Evolutionary conservation across 352 stramenopile species (phyloP), one percentile per base, ranked within the genome.

Genomic region (Globisporangium irregulare): DNA sequence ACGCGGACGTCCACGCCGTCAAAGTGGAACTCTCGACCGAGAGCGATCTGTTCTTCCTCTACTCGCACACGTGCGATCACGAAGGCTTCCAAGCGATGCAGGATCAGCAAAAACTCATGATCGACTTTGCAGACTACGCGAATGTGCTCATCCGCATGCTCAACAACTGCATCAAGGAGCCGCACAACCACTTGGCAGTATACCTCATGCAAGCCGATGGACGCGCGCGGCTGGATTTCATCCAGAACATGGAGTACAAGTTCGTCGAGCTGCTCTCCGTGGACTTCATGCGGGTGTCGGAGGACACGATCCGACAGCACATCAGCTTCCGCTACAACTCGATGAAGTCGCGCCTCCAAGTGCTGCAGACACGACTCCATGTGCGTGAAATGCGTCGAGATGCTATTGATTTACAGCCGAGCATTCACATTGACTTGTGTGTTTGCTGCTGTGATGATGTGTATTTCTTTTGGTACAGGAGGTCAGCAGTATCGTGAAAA

Each of bases 211-310:
- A 97, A 61, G 84, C 86, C 1, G 93, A 98, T 59, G 87, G 89
- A n/a, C 88, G 90, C 57, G 91, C 91, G 20, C 84, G 93, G 1
- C 78, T 98, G 10, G 94, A 98, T 64, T 97, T 98, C 67, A 98
- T 98, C 67, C 91, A 97, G 77, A 98, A 98, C 70, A 98, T 98
- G 94, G 91, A 98, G 79, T 98, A 98, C 87, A 98, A 98, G 65
- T 98, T 98, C 72, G 91, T 98, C 36, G 94, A 98, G 78, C 75
- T 98, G 10, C 83, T 98, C 15, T 97, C 87, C 0, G 86, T 97
- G 20, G 85, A 97, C 56, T 98, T 98, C 63, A 80, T 90, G 68
- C 86, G 93, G n/a, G 89, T 90, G 25, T 74, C 79, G 5, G 94
- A 98, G 14, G 93, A 97, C 50, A 82, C 89, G 15, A 94, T 97